phyloP scores from a whole-genome alignment of 1,139 yeast species.

The Debaryomycetaceae sp. region DNA sequence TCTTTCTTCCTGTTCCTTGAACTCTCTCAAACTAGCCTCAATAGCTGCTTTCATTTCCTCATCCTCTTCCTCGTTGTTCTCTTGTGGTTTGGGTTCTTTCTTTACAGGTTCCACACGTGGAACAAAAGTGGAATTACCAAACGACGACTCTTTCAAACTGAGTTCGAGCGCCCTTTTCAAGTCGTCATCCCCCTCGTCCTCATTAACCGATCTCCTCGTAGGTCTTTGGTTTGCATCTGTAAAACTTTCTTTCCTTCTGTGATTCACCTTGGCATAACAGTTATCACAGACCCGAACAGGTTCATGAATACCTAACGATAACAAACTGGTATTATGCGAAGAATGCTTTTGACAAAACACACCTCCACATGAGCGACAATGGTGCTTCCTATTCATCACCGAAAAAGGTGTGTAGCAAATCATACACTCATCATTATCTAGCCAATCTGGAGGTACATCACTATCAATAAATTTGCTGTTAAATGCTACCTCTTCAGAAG shows the following conservation, averaged over 20 bases:
- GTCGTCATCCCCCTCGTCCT: conserved; percentile 68
- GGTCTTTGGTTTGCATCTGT: background rate
- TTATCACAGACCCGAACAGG: conserved; percentile 94
- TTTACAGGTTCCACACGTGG: background rate
- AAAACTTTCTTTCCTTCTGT: conserved; percentile 4
- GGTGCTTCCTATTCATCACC: conserved; percentile 87
- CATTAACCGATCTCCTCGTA: conserved; percentile 8
- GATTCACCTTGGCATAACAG: conserved; percentile 55
- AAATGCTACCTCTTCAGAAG: conserved; percentile 37
- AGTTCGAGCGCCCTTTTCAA: conserved; percentile 73
- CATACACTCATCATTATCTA: conserved; percentile 94
- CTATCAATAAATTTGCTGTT: conserved; percentile 69
- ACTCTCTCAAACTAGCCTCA: conserved; percentile 83
- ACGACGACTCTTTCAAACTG: conserved; percentile 56
- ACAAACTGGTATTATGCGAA: conserved; percentile 62
- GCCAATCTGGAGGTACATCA: conserved; percentile 97
- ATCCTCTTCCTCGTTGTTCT: conserved; percentile 63
- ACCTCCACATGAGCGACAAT: conserved; percentile 96
- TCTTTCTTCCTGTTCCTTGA: conserved; percentile 42
- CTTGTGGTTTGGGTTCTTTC: conserved; percentile 7
- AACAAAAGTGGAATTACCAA: conserved; percentile 10
- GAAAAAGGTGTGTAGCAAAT: conserved; percentile 80
- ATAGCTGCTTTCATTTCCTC: conserved; percentile 92
- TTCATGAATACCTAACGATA: conserved; percentile 80
- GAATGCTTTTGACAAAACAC: conserved; percentile 87